Evolutionary conservation across 176 grass and related monocot genomes (phyloP).

Genomic region (Pharus latifolius): DNA sequence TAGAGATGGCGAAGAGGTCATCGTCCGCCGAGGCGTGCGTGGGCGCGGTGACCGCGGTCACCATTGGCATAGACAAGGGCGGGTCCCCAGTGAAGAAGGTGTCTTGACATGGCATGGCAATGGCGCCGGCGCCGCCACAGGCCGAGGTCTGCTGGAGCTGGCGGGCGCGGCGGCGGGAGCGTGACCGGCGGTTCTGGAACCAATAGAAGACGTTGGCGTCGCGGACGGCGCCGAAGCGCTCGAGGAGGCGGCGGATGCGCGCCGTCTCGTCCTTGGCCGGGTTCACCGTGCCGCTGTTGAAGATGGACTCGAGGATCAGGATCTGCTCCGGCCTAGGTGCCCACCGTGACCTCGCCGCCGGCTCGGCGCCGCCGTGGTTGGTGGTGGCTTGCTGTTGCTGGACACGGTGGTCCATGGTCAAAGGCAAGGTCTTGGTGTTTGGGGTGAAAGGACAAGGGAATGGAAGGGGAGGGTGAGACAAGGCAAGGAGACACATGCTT

Average conservation of each 20-base stretch:
- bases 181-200: constrained; percentile 53
- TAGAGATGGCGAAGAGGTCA: constrained; percentile 43
- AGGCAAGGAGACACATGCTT: too few relatives aligned
- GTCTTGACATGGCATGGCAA: too few relatives aligned
- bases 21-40: constrained; percentile 6
- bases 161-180: constrained; percentile 39
- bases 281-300: constrained; percentile 56
- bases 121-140: neutral
- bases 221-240: constrained; percentile 39
- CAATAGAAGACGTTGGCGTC: constrained; percentile 56
- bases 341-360: constrained; percentile 32
- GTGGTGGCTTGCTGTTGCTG: neutral
- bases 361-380: neutral
- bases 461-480: constrained; percentile 10
- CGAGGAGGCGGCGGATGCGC: constrained; percentile 31
- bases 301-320: constrained; percentile 49
- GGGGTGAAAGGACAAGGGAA: constrained; percentile 18
- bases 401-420: constrained; percentile 26
- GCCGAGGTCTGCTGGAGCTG: constrained; percentile 51
- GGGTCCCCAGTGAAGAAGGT: too few relatives aligned
- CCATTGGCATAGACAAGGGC: too few relatives aligned
- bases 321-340: constrained; percentile 47
- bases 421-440: neutral
- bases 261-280: constrained; percentile 41
- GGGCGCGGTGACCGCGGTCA: neutral